Evolutionary conservation across 1,139 yeast genomes (phyloP), one percentile per base, ranked within the genome.

Genomic region (Starmera stellimalicola): DNA sequence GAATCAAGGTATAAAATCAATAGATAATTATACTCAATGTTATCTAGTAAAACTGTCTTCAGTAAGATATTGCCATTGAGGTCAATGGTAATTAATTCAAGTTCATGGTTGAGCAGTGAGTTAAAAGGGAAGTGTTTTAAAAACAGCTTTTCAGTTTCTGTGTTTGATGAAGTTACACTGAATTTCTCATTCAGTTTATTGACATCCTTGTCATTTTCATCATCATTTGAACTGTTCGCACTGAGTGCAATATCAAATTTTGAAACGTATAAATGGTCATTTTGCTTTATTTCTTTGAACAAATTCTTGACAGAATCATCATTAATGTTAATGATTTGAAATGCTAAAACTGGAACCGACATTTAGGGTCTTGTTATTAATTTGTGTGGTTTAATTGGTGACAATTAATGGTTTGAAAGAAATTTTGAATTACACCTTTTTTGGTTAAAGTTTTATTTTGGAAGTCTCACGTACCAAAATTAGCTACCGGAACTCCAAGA

Each of bases 271-370:
- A 47, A 34, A 4, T 22, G 25, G 5, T 36, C 37, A 20, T 40
- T 41, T n/a, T 41, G 47, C 28, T 44, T 42, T 18, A 36, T 39
- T 4, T 34, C 33, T 7, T 44, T 27, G 32, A 45, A 43, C 11
- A 47, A 33, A 9, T 12, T 16, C 23, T 43, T 47, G 33, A 43
- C 44, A 16, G 37, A 44, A 29, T 43, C 43, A 33, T 47, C 51
- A 35, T 47, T 45, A 15, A 45, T 33, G 20, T 47, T 47, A 38
- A 40, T 40, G 15, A 47, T 35, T 34, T 43, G 50, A 37, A 47
- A 47, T 3, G 44, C 50, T 9, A 41, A 22, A 10, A 40, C 35
- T 16, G 42, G 43, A 29, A 37, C 38, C 2, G 43, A 26, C 47
- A 43, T 42, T 6, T 22, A 4, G 23, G n/a, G n/a, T n/a, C n/a